Percentiles rank a stretch among this genome's conserved stretches.
phyloP scores from a whole-genome alignment of 805 yeast species.

The Lipomyces sp. region DNA sequence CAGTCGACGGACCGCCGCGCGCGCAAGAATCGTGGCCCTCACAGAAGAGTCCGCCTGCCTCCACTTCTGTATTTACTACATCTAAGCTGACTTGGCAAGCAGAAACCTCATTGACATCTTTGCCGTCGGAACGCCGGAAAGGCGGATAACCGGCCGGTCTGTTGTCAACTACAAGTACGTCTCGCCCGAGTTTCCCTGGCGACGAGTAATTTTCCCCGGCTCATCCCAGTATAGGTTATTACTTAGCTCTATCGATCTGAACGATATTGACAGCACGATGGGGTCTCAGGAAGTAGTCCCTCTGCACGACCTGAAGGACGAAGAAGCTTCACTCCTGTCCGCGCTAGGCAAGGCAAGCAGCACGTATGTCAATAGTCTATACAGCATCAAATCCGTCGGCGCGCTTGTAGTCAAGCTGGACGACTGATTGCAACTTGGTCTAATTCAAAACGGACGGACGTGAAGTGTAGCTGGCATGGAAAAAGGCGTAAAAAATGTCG shows the following conservation, averaged over 20 bases:
- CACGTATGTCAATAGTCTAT: slow-evolving; percentile 17
- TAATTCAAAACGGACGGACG: no score
- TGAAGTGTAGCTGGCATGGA: no score
- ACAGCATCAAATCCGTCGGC: slow-evolving; percentile 21
- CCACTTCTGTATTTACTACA: background rate
- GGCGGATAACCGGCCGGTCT: slow-evolving; percentile 16
- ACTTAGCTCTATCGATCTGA: slow-evolving; percentile 8
- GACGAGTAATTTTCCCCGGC: no score
- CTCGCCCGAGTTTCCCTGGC: no score
- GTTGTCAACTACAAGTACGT: slow-evolving; percentile 20
- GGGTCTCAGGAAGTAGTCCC: slow-evolving; percentile 5
- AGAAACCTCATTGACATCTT: slow-evolving; percentile 28
- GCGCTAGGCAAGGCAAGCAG: slow-evolving; percentile 18
- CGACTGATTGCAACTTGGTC: no score
- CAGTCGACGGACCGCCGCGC: slow-evolving; percentile 20
- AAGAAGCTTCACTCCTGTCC: slow-evolving; percentile 13
- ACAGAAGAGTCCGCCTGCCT: slow-evolving; percentile 22
- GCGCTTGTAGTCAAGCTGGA: slow-evolving; percentile 23
- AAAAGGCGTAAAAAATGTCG: no score
- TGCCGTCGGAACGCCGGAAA: slow-evolving; percentile 27
- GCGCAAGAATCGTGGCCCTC: slow-evolving; percentile 26
- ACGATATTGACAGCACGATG: background rate
- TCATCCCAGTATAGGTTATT: slow-evolving; percentile 2
- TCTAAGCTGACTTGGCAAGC: background rate
- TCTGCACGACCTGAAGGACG: slow-evolving; percentile 3